Evolutionary conservation across 495 filamentous ascomycete species (phyloP).

Genomic region (Pyrenopolyporus hunteri): DNA sequence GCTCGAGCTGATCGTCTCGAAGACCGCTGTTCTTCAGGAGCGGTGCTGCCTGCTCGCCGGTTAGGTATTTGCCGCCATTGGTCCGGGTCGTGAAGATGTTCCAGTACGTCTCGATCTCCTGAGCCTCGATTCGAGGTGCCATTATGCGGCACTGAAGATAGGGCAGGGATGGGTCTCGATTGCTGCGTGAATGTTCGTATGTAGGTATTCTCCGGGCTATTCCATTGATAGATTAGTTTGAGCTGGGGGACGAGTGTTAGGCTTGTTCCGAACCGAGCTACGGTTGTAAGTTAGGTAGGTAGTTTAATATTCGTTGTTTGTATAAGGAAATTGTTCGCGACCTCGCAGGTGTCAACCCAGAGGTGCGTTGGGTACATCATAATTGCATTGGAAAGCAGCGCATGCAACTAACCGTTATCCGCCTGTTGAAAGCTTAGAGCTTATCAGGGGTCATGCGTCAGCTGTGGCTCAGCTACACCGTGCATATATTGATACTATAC

Average conservation of each 20-base stretch:
- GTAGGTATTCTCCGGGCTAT: background rate
- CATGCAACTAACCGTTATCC: constrained; percentile 31
- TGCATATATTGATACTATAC: background rate
- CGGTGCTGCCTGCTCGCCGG: constrained; percentile 87
- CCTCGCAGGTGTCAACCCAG: background rate
- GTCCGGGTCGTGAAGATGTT: constrained; percentile 92
- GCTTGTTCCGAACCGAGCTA: background rate
- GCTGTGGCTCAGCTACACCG: constrained; percentile 27
- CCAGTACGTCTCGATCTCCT: constrained; percentile 98
- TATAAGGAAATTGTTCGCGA: constrained; percentile 20
- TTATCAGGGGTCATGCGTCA: constrained; percentile 20
- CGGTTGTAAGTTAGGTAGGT: no score
- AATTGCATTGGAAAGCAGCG: no score
- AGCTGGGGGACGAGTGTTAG: background rate
- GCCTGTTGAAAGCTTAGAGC: constrained; percentile 3
- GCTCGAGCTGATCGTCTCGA: constrained; percentile 91
- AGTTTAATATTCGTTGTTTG: constrained; percentile 5
- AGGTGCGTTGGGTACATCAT: background rate
- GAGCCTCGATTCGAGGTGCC: constrained; percentile 89
- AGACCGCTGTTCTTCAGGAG: constrained; percentile 96
- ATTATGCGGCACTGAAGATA: constrained; percentile 41
- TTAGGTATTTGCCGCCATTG: constrained; percentile 82
- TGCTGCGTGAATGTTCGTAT: background rate
- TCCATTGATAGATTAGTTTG: background rate
- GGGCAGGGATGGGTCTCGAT: constrained; percentile 1